A percentile compares a stretch with the other conserved stretches of the same genome.
phyloP scores from a whole-genome alignment of 2,329 filamentous ascomycete species.

The Capronia americana region DNA sequence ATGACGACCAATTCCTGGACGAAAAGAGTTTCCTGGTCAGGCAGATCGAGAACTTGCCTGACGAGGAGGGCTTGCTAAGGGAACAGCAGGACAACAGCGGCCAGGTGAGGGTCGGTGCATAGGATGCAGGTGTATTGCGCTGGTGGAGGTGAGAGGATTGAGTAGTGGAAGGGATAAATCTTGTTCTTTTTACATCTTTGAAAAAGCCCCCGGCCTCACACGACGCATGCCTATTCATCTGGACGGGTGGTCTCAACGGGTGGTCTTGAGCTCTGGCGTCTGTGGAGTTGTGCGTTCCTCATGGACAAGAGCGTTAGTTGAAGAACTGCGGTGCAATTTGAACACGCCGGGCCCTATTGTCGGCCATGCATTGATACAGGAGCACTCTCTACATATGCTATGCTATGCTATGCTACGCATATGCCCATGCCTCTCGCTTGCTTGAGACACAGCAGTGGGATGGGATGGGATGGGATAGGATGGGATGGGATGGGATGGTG shows the following conservation, averaged over 20 bases:
- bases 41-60: slow-evolving; percentile 68
- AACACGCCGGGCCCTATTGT: too few species aligned
- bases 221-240: too few species aligned
- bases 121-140: not conserved
- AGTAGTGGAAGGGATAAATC: not conserved
- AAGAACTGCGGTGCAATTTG: too few species aligned
- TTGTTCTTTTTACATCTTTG: not conserved
- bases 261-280: not conserved
- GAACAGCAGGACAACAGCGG: slow-evolving; percentile 13
- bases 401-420: too few species aligned
- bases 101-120: slow-evolving; percentile 26
- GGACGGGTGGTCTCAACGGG: not conserved
- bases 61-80: slow-evolving; percentile 25
- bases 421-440: too few species aligned
- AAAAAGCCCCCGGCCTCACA: too few species aligned
- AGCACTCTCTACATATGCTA: too few species aligned
- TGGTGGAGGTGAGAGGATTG: not conserved
- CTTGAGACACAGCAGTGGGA: too few species aligned
- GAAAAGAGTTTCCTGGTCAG: slow-evolving; percentile 97
- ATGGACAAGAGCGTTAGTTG: not conserved
- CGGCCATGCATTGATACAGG: too few species aligned
- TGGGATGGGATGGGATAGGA: too few species aligned
- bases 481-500: too few species aligned
- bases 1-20: slow-evolving; percentile 98
- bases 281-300: not conserved